Conservation (phyloP, 1,284 basidiomycete species). For the Ustilago curta region DNA sequence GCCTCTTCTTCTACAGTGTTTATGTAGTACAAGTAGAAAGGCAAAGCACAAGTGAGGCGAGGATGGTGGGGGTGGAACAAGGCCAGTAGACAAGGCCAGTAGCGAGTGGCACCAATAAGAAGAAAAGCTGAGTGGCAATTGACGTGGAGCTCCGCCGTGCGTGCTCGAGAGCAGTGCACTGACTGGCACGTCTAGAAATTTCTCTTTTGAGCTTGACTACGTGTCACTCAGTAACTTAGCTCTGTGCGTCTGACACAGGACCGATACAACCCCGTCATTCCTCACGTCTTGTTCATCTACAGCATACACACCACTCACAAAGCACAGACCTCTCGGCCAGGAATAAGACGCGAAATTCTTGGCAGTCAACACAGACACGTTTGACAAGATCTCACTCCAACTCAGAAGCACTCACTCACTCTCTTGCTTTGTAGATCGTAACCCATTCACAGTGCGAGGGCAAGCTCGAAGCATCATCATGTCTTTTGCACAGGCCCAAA, state of each 20-base stretch:
- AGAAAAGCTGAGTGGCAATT: not conserved
- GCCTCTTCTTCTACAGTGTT: not conserved
- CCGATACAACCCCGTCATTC: not conserved
- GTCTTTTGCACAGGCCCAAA: too few species aligned
- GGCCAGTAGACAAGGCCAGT: not conserved
- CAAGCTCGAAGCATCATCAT: too few species aligned
- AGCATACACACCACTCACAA: too few species aligned
- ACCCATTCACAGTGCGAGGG: too few species aligned
- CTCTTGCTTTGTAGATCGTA: too few species aligned
- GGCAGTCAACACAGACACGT: not conserved
- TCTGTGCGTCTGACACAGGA: too few species aligned
- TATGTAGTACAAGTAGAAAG: not conserved
- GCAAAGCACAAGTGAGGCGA: not conserved
- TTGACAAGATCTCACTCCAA: not conserved
- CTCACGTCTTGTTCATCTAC: too few species aligned
- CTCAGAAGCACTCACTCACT: too few species aligned
- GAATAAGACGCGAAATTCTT: not conserved
- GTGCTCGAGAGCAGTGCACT: too few species aligned
- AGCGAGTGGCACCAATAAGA: not conserved
- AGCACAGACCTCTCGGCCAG: too few species aligned
- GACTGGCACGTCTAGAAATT: not conserved
- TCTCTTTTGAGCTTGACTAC: not conserved
- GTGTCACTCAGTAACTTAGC: too few species aligned
- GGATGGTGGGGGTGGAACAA: conserved; percentile 6
- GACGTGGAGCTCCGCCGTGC: not conserved